Evolutionary conservation across 2,329 filamentous ascomycete genomes (phyloP), one percentile per base, ranked within the genome.

Genomic region (Stemphylium lycopersici): DNA sequence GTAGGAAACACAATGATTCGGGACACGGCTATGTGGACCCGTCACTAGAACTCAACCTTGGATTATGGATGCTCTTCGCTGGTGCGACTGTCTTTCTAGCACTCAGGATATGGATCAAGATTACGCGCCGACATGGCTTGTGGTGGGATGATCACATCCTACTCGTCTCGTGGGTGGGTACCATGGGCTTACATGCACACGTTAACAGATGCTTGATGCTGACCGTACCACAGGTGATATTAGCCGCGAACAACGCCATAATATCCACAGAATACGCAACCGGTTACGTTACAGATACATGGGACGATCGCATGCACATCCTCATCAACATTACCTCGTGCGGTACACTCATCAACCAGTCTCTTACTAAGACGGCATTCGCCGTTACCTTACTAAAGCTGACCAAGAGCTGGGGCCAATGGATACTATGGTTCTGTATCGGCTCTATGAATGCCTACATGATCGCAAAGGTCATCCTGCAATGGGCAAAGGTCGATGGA

Each of bases 231-330:
- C 22, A 80, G 80, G 32, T 72, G 6, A 63, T 82, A 3, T 68
- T 80, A 15, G 66, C 79, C n/a, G 47, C 52, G 29, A 82, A 79
- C 64, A 76, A 83, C 55, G 76, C 66, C 42, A 61, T 83, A 13
- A 82, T 82, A 48, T 65, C 78, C 1, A 58, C 77, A 42, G 71
- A 83, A 53, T 83, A 79, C 51, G 79, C 77, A 6, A 81, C 77
- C 6, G 81, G 80, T 45, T 83, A 83, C 56, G 76, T 81, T 4
- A 65, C 71, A 1, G 65, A 78, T n/a, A 62, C 70, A 15, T 83
- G 81, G 81, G 77, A 80, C 53, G 79, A 81, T 56, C 76, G 75
- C 48, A 83, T 83, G 80, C 79, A 81, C 62, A 82, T 83, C 58
- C 70, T 83, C 50, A 82, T 83, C 73, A 80, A 79, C 59, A 66